Evolutionary conservation across 2,329 filamentous ascomycete species (phyloP), one percentile per base, ranked within the genome.

Genomic region (Thyridium curvatum): DNA sequence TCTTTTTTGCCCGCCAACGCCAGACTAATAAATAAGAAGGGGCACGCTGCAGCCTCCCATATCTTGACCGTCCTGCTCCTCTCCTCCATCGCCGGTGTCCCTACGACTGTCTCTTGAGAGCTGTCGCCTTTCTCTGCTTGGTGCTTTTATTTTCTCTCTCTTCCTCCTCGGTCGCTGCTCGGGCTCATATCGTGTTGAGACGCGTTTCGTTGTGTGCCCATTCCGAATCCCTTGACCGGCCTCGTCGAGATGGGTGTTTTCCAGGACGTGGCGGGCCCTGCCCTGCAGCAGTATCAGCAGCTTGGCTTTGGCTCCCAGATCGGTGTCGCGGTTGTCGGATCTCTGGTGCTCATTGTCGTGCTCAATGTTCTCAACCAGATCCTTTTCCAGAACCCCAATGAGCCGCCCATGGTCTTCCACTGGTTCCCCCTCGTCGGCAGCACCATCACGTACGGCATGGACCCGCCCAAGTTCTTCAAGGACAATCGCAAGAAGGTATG

Each of bases 401-500:
- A 89, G 59, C 86, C 86, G 21, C 86, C 86, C 1, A 52, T 90
- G 41, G 84, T 91, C 45, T 91, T 90, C 61, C 84, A 88, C 62
- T 86, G 78, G 77, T 73, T 91, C 54, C 86, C 86, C 42, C 65
- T 94, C 50, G 74, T 98, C 54, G 91, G 91, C 47, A 96, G 84
- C 69, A 96, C 93, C 43, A 72, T 97, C 53, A 86, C 79, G 33
- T 98, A 97, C 66, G 91, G 91, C 62, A 96, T 96, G 65, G 88
- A 97, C 56, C 91, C 91, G 13, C 90, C 87, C 55, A 72, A 71
- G 37, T 97, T 96, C 74, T 95, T 96, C 69, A 72, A 52, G 76
- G 80, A 72, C 59, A 77, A 76, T 64, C 76, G 75, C 45, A 65
- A 73, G 53, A 86, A 87, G 77, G 82, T 85, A 52, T 41, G 53